These are phyloP conservation scores for Colletotrichum camelliae DNA, from an alignment of 2,329 filamentous ascomycete species.

Conservation along the genomic window DNA sequence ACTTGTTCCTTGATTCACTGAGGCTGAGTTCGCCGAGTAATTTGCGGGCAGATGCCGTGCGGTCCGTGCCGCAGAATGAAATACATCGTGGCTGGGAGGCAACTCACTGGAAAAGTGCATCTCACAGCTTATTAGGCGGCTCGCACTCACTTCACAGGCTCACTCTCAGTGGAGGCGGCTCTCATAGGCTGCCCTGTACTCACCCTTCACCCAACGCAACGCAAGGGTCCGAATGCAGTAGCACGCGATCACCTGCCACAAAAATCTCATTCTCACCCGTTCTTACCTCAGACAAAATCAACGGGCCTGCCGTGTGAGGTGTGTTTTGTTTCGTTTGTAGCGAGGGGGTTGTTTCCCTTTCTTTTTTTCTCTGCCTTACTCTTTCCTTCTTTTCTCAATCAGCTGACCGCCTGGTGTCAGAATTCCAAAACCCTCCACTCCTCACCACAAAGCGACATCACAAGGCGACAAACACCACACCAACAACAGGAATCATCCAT, in stretches of 20 bases:
- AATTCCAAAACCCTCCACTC: not conserved
- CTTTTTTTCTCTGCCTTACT: not conserved
- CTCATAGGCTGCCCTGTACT: not conserved
- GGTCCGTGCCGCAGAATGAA: not conserved
- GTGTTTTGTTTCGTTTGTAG: not conserved
- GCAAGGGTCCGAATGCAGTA: not conserved
- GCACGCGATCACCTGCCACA: constrained; percentile 10
- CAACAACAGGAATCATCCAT: not conserved
- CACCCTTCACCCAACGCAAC: not conserved
- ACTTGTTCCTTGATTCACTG: not conserved
- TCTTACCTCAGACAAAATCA: not conserved
- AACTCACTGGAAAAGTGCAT: not conserved
- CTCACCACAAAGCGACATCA: not conserved
- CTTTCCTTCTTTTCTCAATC: not conserved
- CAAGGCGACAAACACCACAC: not conserved
- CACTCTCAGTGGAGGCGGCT: not conserved
- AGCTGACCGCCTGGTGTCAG: not conserved
- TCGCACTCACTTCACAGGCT: not conserved
- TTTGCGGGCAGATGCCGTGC: not conserved
- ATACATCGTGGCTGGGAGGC: not conserved
- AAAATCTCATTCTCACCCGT: not conserved
- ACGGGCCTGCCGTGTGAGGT: not conserved
- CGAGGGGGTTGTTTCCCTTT: not conserved
- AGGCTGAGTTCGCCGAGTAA: not conserved
- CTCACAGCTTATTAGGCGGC: not conserved